Evolutionary conservation across 805 yeast species (phyloP).

Genomic region (Ascoidea tarda): DNA sequence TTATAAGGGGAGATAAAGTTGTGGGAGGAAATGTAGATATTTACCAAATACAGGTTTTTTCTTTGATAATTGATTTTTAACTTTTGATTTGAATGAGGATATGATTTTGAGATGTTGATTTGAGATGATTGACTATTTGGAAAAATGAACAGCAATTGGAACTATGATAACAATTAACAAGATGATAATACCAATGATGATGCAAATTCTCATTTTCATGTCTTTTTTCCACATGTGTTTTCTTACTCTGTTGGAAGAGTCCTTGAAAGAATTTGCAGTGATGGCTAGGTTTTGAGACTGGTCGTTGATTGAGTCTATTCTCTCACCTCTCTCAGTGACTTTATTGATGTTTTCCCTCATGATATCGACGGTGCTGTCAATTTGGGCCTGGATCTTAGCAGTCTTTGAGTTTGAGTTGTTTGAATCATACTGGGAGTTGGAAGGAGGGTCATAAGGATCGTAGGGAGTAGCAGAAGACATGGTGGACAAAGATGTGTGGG

Average conservation of each 20-base stretch:
- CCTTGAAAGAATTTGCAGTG: conserved; percentile 86
- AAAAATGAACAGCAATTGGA: conserved; percentile 83
- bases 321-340: conserved; percentile 90
- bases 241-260: conserved; percentile 95
- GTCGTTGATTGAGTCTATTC: conserved; percentile 82
- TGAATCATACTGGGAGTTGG: conserved; percentile 18
- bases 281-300: conserved; percentile 88
- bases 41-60: no score
- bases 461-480: conserved; percentile 77
- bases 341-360: conserved; percentile 96
- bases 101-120: no score
- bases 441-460: conserved; percentile 72
- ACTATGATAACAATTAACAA: conserved; percentile 78
- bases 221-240: conserved; percentile 99
- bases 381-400: conserved; percentile 80
- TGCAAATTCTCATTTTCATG: conserved; percentile 88
- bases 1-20: no score
- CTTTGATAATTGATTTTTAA: no score
- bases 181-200: conserved; percentile 67
- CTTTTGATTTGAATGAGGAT: no score
- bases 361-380: conserved; percentile 91
- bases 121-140: not conserved
- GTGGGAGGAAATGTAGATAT: no score
- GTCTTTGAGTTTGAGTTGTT: conserved; percentile 32
- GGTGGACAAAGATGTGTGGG: no score